Percentiles rank a stretch among this genome's conserved stretches.
Evolutionary conservation across 352 stramenopile species (phyloP).

Genomic region (Aphanomyces cochlioides): DNA sequence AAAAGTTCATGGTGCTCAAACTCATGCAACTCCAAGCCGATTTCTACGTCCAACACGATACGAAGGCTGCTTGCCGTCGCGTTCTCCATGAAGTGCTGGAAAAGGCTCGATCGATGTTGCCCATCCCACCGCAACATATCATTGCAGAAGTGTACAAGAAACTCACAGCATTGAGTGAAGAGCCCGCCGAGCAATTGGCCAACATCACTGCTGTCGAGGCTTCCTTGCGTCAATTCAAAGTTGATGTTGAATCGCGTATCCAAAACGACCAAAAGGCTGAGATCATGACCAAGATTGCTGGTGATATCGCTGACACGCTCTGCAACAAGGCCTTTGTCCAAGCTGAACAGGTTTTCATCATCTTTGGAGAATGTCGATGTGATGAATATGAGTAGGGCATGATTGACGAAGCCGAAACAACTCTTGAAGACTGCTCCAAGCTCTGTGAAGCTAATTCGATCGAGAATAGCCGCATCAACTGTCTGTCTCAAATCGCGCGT

Average conservation of each 20-base stretch:
- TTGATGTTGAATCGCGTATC: constrained; percentile 28
- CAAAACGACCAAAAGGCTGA: constrained; percentile 28
- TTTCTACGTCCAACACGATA: constrained; percentile 23
- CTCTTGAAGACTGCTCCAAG: constrained; percentile 14
- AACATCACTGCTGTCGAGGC: constrained; percentile 17
- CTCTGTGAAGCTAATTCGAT: constrained; percentile 20
- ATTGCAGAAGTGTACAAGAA: constrained; percentile 41
- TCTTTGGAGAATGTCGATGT: constrained; percentile 11
- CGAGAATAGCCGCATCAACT: constrained; percentile 27
- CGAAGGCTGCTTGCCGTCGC: constrained; percentile 15
- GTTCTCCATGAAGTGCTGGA: constrained; percentile 23
- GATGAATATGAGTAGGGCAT: constrained; percentile 4
- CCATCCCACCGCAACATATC: constrained; percentile 28
- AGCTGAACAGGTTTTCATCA: constrained; percentile 21
- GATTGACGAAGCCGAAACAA: constrained; percentile 25
- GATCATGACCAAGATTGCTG: constrained; percentile 26
- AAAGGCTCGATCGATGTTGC: constrained; percentile 14
- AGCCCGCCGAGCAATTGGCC: constrained; percentile 26
- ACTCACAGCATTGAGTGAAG: constrained; percentile 52
- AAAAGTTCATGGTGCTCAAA: constrained; percentile 29
- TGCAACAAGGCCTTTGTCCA: constrained; percentile 30
- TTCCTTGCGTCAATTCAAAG: constrained; percentile 23
- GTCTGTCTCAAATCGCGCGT: constrained; percentile 19
- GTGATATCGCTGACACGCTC: constrained; percentile 29
- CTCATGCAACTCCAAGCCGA: constrained; percentile 29